Evolutionary conservation across 257 asterid species (phyloP).

Genomic region (Cinchona pubescens): DNA sequence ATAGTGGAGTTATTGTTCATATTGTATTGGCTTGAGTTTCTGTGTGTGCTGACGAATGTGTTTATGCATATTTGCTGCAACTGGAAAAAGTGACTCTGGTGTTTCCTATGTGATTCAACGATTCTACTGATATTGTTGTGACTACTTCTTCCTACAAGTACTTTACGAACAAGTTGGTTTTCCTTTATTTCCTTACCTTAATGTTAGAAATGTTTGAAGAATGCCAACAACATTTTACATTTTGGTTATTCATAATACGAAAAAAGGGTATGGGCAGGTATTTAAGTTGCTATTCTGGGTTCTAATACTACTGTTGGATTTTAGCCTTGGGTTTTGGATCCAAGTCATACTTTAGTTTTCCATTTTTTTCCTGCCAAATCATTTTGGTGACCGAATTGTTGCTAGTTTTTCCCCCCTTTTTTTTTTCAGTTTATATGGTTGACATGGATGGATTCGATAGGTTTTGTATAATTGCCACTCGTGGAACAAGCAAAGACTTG

Average conservation of each 20-base stretch:
- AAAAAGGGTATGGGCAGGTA: too few species aligned
- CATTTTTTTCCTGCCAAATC: too few species aligned
- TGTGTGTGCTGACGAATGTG: constrained; percentile 6
- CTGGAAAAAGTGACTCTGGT: constrained; percentile 66
- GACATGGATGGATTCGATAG: not conserved
- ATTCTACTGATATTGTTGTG: constrained; percentile 75
- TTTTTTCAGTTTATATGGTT: too few species aligned
- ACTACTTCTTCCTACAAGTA: constrained; percentile 95
- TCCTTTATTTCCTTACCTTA: not conserved
- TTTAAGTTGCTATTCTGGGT: not conserved
- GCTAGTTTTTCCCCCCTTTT: too few species aligned
- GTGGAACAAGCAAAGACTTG: not conserved
- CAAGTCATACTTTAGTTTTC: not conserved
- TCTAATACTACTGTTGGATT: not conserved
- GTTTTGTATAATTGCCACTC: not conserved
- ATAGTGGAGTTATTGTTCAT: not conserved
- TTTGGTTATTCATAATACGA: not conserved
- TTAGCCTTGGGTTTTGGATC: not conserved
- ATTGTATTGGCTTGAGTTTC: not conserved
- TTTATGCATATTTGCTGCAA: constrained; percentile 34
- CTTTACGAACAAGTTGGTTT: constrained; percentile 6
- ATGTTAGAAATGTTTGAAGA: not conserved
- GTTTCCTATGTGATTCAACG: constrained; percentile 89
- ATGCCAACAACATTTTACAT: not conserved
- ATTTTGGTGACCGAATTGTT: not conserved